phyloP scores from a whole-genome alignment of 169 alveolate species.

The Cyclospora cayetanensis region DNA sequence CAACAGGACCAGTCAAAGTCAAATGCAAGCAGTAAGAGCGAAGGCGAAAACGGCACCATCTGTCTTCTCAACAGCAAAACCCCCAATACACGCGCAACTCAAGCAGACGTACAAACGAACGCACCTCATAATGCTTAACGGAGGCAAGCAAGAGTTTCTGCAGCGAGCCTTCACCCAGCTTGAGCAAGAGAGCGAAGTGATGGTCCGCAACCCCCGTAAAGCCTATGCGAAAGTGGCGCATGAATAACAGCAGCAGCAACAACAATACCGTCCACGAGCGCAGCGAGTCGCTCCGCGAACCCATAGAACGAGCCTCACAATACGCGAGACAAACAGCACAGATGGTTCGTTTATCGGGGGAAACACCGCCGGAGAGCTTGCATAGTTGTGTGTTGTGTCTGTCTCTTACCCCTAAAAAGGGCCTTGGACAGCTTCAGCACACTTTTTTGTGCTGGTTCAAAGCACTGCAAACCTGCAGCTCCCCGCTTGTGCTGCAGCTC shows the following conservation, averaged over 20 bases:
- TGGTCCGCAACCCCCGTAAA: constrained; percentile 55
- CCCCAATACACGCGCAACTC: too few relatives aligned
- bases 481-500: constrained; percentile 1
- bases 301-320: too few relatives aligned
- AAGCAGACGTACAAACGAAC: too few relatives aligned
- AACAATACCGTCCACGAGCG: too few relatives aligned
- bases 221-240: background rate
- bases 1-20: constrained; percentile 1
- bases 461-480: background rate
- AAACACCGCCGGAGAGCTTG: too few relatives aligned
- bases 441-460: background rate
- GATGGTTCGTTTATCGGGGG: too few relatives aligned
- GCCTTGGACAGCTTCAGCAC: constrained; percentile 20
- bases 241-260: background rate
- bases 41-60: background rate
- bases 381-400: too few relatives aligned
- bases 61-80: too few relatives aligned
- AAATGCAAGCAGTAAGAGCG: background rate
- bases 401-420: constrained; percentile 28
- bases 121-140: constrained; percentile 41
- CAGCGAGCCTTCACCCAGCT: background rate
- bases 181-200: background rate
- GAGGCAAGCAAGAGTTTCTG: constrained; percentile 18
- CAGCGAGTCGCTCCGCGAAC: too few relatives aligned
- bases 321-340: too few relatives aligned